A percentile compares a stretch with the other conserved stretches of the same genome.
phyloP scores from a whole-genome alignment of 1,284 basidiomycete genomes.

The Rhizoctonia solani region DNA sequence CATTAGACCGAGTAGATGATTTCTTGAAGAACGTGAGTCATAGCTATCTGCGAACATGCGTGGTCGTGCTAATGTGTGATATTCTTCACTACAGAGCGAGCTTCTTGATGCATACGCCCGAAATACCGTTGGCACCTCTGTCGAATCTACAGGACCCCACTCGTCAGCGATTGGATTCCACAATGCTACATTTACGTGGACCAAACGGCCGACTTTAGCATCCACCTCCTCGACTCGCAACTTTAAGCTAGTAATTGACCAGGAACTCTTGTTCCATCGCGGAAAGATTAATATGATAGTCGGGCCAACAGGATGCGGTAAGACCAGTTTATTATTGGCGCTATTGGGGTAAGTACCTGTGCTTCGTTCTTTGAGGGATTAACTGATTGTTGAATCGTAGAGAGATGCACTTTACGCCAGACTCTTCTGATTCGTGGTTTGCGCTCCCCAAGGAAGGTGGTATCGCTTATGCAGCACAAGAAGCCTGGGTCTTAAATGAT shows the following conservation, averaged over 20 bases:
- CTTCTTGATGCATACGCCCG: constrained; percentile 55
- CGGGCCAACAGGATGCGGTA: constrained; percentile 59
- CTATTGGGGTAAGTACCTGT: constrained; percentile 49
- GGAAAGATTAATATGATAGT: constrained; percentile 64
- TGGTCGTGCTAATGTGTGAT: not conserved
- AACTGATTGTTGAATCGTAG: constrained; percentile 56
- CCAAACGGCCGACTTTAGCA: constrained; percentile 42
- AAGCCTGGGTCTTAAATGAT: constrained; percentile 72
- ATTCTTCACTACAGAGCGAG: constrained; percentile 54
- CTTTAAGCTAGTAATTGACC: constrained; percentile 56
- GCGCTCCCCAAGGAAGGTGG: constrained; percentile 68
- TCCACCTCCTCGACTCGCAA: constrained; percentile 42
- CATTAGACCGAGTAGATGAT: constrained; percentile 52
- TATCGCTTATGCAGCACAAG: constrained; percentile 75
- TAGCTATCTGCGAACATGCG: not conserved
- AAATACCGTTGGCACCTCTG: constrained; percentile 43
- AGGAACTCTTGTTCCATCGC: constrained; percentile 58
- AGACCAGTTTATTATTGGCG: constrained; percentile 55
- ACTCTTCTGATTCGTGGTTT: constrained; percentile 60
- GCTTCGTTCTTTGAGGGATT: constrained; percentile 28
- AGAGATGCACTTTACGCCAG: constrained; percentile 56
- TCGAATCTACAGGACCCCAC: constrained; percentile 43
- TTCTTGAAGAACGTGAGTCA: constrained; percentile 52
- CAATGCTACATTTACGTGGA: constrained; percentile 54
- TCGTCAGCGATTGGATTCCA: constrained; percentile 49